Evolutionary conservation across 106 monocot genomes (phyloP), one percentile per base, ranked within the genome.

Genomic region (Phalaenopsis equestris): DNA sequence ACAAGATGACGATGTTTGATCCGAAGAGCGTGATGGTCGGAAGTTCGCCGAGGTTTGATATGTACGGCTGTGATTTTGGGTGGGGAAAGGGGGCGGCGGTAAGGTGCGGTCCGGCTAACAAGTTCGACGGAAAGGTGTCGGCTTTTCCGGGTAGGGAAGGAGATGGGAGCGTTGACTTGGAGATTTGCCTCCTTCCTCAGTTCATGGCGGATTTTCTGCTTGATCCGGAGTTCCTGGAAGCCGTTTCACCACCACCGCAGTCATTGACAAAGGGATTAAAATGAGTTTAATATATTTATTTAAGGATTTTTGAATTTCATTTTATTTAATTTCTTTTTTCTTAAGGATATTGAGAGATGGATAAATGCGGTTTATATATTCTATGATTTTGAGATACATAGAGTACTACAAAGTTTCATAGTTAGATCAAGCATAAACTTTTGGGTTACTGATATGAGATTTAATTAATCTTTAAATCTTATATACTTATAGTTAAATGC

Each of bases 11-110:
- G 45, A 12, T 41, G 58, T 83, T 85, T 47, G 87, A 83, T 45
- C 75, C 10, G 41, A 8, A 67, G 30, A 72, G 78, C 55, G 45
- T 87, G 45, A 55, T 78, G 79, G 78, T 86, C 80, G 84, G 79
- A 56, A 86, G 89, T 76, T 89, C 89, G 19, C 84, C 89, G 21
- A 80, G 89, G 84, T 89, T 89, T 23, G 84, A 89, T 65, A 80
- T 87, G 82, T 89, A 89, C 64, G 84, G 84, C 46, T 86, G 86
- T 30, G 89, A 89, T 58, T 89, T 89, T 77, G 89, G 89, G 73
- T 89, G 84, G 84, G 89, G 89, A 70, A 84, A 76, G 67, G 75
- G 80, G n/a, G 82, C 73, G 70, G 86, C 84, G 3, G 23, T 83
- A 37, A 47, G 89, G 23, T 80, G 82, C 80, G 86, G 89, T 41